Evolutionary conservation across 1,284 basidiomycete species (phyloP), one percentile per base, ranked within the genome.

Genomic region (Apiotrichum sp.): DNA sequence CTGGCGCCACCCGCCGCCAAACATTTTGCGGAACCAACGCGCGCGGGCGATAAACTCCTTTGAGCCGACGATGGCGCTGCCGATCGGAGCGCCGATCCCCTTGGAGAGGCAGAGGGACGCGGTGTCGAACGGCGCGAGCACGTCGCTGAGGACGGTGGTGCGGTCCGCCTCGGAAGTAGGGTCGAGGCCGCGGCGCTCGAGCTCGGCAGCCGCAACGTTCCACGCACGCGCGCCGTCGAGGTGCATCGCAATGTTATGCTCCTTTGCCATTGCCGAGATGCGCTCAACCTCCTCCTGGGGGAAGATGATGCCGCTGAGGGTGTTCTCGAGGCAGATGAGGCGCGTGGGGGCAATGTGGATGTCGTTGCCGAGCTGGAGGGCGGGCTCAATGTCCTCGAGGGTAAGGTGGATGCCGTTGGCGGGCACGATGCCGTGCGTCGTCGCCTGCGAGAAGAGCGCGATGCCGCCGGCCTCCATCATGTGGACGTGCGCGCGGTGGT

Each of bases 1-100:
- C 78, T 96, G 90, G n/a, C 96, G 83, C 83, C 96, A 90, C 44
- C 92, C 93, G 34, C 91, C 95, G 36, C 95, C 95, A 67, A 98
- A 95, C 32, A 92, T 80, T 78, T 98, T 98, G 57, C 93, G 82
- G 80, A 97, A 89, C 83, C 87, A 86, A 29, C 85, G 81, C 0
- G 89, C 90, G 59, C 83, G 83, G 11, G 76, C 70, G 70, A 96
- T 92, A 68, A 93, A 88, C 14, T 82, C 82, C 58, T 83, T 82
- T 8, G 84, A 74, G 7, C 96, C 96, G 41, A 93, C 90, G 8
- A 98, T 81, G 61, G 88, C 86, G 35, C 55, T 55, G 41, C 96
- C 95, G 60, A 98, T 82, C 0, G 95, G 95, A 5, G 95, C 93
- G 55, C 95, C 81, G 41, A 98, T 81, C 43, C 95, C 95, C 78